Conservation (phyloP, 78 protist species). For the Guillardia theta region DNA sequence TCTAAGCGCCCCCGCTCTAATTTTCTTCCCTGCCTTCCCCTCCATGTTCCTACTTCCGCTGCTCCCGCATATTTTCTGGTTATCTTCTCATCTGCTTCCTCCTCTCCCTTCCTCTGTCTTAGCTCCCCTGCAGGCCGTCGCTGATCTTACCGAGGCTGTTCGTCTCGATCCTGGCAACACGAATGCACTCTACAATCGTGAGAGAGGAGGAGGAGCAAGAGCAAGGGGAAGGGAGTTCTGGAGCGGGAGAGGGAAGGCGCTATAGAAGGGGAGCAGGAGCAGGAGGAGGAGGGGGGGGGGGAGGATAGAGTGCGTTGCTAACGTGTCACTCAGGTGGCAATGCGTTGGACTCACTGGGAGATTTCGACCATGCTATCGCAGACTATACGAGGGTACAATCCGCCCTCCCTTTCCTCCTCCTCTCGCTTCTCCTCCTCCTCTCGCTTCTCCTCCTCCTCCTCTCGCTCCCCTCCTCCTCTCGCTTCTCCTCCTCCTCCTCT, state of each 20-base stretch:
- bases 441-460: not conserved
- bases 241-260: no score
- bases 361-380: conserved; percentile 60
- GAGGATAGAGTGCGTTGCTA: no score
- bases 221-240: no score
- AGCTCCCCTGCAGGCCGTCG: not conserved
- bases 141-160: not conserved
- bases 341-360: conserved; percentile 58
- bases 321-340: no score
- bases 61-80: not conserved
- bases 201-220: no score
- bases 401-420: not conserved
- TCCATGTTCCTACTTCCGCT: not conserved
- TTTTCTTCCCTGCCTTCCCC: no score
- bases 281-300: no score
- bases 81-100: no score
- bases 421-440: not conserved
- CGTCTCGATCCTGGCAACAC: conserved; percentile 52
- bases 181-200: conserved; percentile 63
- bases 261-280: no score
- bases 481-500: not conserved
- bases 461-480: not conserved
- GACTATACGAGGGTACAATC: conserved; percentile 54
- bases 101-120: no score
- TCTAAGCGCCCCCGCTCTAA: not conserved